phyloP scores from a whole-genome alignment of 345 rosid genomes.

The Boechera stricta region DNA sequence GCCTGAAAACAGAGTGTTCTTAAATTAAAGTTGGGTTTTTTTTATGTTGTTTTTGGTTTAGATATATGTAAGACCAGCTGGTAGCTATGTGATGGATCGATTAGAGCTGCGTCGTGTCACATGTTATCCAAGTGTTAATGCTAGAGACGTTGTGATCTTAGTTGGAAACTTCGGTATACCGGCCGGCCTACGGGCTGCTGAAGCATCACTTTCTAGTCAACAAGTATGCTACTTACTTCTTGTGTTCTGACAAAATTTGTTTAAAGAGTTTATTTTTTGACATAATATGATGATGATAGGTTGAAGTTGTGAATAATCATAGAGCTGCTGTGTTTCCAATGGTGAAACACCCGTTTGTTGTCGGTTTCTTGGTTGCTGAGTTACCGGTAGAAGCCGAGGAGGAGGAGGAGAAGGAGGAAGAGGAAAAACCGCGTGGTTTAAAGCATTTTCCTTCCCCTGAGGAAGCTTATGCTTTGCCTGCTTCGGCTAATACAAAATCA shows the following conservation, averaged over 20 bases:
- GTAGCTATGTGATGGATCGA: conserved; percentile 94
- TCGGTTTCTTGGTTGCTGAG: conserved; percentile 96
- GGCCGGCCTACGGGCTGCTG: conserved; percentile 79
- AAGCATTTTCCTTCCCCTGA: conserved; percentile 52
- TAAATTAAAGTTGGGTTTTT: background rate
- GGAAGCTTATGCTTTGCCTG: conserved; percentile 60
- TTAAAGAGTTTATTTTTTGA: background rate
- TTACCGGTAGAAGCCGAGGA: conserved; percentile 49
- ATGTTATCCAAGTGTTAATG: conserved; percentile 57
- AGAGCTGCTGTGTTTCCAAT: conserved; percentile 85
- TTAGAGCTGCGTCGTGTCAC: conserved; percentile 82
- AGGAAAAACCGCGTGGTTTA: conserved; percentile 37
- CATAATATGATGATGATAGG: conserved; percentile 46
- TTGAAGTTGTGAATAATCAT: conserved; percentile 62
- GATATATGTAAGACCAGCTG: conserved; percentile 95
- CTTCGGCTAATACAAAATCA: conserved; percentile 39
- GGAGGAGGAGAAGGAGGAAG: conserved; percentile 34
- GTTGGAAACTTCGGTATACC: conserved; percentile 79
- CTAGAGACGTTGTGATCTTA: conserved; percentile 65
- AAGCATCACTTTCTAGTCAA: conserved; percentile 78
- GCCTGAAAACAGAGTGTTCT: background rate
- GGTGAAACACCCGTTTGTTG: conserved; percentile 94
- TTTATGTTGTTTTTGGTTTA: conserved; percentile 19
- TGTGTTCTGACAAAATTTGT: background rate
- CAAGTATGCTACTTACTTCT: conserved; percentile 49